Evolutionary conservation across 192 early-diverging fungal genomes (phyloP), one percentile per base, ranked within the genome.

Genomic region (Cetraspora pellucida): DNA sequence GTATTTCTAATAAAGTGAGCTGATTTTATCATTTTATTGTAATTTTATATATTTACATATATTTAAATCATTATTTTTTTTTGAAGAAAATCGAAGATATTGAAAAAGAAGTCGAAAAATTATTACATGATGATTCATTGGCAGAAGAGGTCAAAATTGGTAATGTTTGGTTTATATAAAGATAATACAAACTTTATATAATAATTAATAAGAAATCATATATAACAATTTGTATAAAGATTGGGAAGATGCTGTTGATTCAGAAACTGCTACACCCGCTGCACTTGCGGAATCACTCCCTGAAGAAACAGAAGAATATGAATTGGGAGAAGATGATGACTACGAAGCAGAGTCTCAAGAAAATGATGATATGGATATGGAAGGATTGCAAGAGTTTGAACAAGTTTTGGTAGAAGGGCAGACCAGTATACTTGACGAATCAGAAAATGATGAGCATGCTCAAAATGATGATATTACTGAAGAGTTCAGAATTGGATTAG

Each of bases 81-180:
- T 37, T 61, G 57, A 65, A 69, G 93, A 88, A 90, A 3, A 90
- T 93, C 64, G 95, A 95, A 79, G 89, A 90, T 44, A 92, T 96
- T 0, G 95, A 96, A 61, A 81, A 84, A 37, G 95, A 96, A 77
- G 92, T 96, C 7, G 93, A 95, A 50, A 81, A 93, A 64, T 80
- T 96, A 52, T 83, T 95, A 10, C 78, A 90, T 64, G 89, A 88
- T 17, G 94, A 95, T 83, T 82, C 87, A 1, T 80, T 85, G 45
- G 93, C 94, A 3, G 91, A 93, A 30, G 85, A 93, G 43, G 89
- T 95, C 10, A 64, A 78, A 43, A 93, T 88, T 74, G 91, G 89
- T 93, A 81, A 37, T 27, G 57, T 69, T 58, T 68, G 17, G 31
- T 66, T 66, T 67, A 46, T 27, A n/a, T n/a, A 16, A 23, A 30